Evolutionary conservation across 257 asterid genomes (phyloP).

Genomic region (Coffea eugenioides): DNA sequence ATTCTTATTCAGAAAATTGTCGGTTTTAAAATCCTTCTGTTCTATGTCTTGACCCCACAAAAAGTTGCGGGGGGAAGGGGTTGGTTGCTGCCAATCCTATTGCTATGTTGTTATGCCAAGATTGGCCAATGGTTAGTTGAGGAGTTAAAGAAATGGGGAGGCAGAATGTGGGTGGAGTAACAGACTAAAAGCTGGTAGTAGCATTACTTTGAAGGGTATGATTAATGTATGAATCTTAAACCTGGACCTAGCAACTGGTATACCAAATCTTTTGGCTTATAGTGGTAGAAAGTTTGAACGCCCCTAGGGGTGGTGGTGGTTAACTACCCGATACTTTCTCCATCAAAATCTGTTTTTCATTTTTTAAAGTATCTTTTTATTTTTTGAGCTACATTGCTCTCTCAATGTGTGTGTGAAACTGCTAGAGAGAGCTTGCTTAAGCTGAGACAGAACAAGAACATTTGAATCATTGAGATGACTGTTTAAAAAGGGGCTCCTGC

Average conservation of each 20-base stretch:
- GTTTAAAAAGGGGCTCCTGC: background rate
- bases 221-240: background rate
- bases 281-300: background rate
- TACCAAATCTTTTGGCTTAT: background rate
- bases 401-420: background rate
- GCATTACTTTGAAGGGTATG: background rate
- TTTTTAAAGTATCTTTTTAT: too few relatives aligned
- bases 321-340: background rate
- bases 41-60: background rate
- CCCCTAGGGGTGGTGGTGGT: background rate
- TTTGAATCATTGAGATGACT: background rate
- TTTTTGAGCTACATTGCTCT: too few relatives aligned
- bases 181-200: background rate
- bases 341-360: too few relatives aligned
- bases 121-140: too few relatives aligned
- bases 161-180: background rate
- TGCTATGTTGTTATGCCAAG: too few relatives aligned
- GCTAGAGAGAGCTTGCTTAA: background rate
- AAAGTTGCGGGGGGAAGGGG: background rate
- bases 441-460: background rate
- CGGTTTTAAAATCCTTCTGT: background rate
- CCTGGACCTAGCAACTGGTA: background rate
- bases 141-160: background rate
- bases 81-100: too few relatives aligned
- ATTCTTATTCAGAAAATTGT: background rate